A percentile compares a stretch with the other conserved stretches of the same genome.
phyloP scores from a whole-genome alignment of 495 filamentous ascomycete species.

The Cudoniella acicularis region DNA sequence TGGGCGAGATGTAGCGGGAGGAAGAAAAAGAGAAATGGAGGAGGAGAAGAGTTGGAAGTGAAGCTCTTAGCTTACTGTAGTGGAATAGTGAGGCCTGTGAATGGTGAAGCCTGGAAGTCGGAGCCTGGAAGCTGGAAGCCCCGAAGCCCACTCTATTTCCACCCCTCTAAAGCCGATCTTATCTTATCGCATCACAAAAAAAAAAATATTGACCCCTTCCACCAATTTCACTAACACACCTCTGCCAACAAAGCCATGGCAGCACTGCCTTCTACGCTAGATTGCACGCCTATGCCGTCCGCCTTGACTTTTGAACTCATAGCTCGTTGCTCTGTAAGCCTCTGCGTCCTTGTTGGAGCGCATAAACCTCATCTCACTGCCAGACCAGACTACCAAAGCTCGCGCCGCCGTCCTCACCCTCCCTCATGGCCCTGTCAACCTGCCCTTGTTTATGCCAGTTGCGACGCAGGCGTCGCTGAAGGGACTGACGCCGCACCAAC shows the following conservation, averaged over 20 bases:
- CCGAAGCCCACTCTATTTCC: too few species aligned
- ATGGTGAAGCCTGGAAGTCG: too few species aligned
- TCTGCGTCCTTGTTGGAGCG: slow-evolving; percentile 13
- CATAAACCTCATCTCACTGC: slow-evolving; percentile 14
- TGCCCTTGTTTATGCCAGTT: slow-evolving; percentile 97
- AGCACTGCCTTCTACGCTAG: neutral
- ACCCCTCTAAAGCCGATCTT: too few species aligned
- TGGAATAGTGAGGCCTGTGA: too few species aligned
- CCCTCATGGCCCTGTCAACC: slow-evolving; percentile 83
- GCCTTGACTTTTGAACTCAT: slow-evolving; percentile 80
- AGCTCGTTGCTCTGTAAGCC: slow-evolving; percentile 75
- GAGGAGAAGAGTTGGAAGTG: neutral
- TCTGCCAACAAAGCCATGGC: neutral
- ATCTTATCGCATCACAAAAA: neutral
- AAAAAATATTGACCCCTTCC: neutral
- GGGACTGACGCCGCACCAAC: slow-evolving; percentile 86
- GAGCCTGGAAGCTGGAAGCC: too few species aligned
- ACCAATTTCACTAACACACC: neutral
- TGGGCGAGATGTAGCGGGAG: slow-evolving; percentile 4
- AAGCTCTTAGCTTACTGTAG: too few species aligned
- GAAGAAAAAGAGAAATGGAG: neutral
- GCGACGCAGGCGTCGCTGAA: slow-evolving; percentile 97
- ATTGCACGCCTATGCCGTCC: slow-evolving; percentile 51
- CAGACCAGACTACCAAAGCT: slow-evolving; percentile 80
- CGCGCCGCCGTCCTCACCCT: slow-evolving; percentile 86